Conservation (phyloP, 140 eudicot species). For the Erigeron philadelphicus region DNA sequence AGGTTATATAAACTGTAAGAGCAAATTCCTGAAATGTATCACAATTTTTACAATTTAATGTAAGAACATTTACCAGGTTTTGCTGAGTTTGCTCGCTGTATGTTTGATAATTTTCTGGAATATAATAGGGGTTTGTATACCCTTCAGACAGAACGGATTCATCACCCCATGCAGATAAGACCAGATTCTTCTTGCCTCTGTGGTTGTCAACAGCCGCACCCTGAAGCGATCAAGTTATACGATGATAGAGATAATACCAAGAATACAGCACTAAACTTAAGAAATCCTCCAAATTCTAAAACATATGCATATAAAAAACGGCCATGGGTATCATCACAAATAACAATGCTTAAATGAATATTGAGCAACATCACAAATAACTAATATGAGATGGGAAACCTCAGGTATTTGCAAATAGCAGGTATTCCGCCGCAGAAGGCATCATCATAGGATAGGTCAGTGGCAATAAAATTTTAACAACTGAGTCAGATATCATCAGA, state of each 20-base stretch:
- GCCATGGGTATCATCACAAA: too few relatives aligned
- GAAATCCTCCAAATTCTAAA: conserved; percentile 7
- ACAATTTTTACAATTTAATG: not conserved
- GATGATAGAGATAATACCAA: conserved; percentile 15
- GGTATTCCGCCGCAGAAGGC: not conserved
- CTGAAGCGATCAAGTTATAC: conserved; percentile 34
- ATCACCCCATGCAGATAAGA: conserved; percentile 88
- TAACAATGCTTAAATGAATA: too few relatives aligned
- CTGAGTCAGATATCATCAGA: not conserved
- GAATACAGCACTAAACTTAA: conserved; percentile 13
- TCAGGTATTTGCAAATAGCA: not conserved
- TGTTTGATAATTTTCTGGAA: conserved; percentile 49
- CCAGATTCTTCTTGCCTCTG: conserved; percentile 84
- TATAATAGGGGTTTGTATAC: conserved; percentile 57
- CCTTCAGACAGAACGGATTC: conserved; percentile 71
- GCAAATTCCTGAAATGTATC: conserved; percentile 8
- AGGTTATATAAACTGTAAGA: conserved; percentile 15
- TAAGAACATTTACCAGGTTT: conserved; percentile 59
- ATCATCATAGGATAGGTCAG: not conserved
- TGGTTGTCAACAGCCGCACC: conserved; percentile 72
- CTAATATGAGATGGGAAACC: not conserved
- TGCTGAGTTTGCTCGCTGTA: conserved; percentile 79
- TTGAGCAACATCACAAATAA: too few relatives aligned
- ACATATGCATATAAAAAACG: not conserved
- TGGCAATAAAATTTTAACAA: not conserved